A percentile compares a stretch with the other conserved stretches of the same genome.
Evolutionary conservation across 352 stramenopile genomes (phyloP).

Genomic region (Phytopythium montanum): DNA sequence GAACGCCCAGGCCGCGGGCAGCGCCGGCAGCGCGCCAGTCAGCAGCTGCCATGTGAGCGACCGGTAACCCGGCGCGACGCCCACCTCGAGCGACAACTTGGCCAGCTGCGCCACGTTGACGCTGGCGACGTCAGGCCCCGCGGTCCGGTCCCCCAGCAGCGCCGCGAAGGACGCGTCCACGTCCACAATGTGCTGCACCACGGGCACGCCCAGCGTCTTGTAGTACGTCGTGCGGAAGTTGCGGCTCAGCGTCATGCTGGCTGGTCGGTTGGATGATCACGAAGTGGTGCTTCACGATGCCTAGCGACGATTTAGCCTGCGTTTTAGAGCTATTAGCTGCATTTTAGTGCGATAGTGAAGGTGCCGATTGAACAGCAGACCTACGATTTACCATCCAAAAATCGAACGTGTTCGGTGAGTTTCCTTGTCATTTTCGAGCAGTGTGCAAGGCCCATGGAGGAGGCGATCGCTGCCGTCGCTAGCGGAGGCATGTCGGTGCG

Average conservation of each 20-base stretch:
- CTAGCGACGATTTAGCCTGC: too few relatives aligned
- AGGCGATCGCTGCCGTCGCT: conserved; percentile 57
- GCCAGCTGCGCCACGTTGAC: conserved; percentile 67
- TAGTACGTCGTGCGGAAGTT: conserved; percentile 88
- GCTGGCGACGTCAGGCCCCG: background rate
- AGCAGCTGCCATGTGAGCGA: conserved; percentile 60
- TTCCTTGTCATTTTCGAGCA: too few relatives aligned
- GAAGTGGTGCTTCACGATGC: too few relatives aligned
- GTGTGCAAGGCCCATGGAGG: conserved; percentile 23
- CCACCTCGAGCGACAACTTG: conserved; percentile 74
- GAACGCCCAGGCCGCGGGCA: conserved; percentile 63
- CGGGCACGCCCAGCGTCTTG: conserved; percentile 82
- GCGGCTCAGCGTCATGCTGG: conserved; percentile 51
- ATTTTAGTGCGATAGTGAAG: too few relatives aligned
- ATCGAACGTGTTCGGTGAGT: too few relatives aligned
- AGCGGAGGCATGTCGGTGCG: conserved; percentile 63
- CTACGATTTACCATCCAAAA: too few relatives aligned
- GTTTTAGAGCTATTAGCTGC: too few relatives aligned
- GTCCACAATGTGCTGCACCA: conserved; percentile 82
- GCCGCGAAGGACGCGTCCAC: conserved; percentile 71
- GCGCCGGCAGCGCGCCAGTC: conserved; percentile 42
- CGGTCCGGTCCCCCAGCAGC: conserved; percentile 28
- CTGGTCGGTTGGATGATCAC: background rate
- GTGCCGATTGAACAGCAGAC: too few relatives aligned
- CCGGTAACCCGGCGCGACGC: conserved; percentile 51